These are phyloP conservation scores for Kodamaea leandrae DNA, from an alignment of 805 yeast genomes.

Conservation along the genomic window DNA sequence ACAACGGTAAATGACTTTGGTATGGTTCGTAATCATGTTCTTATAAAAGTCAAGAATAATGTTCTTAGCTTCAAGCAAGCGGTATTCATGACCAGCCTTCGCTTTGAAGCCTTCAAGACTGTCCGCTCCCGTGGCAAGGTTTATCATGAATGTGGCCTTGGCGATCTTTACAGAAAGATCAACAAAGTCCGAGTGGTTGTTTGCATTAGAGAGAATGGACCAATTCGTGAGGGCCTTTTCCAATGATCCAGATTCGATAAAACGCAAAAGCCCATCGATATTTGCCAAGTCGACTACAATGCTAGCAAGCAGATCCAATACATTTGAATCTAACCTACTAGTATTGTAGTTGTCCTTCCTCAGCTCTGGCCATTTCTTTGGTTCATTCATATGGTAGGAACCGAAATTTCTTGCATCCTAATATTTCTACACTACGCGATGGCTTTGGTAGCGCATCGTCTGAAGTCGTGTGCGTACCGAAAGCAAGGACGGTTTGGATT, in stretches of 20 bases:
- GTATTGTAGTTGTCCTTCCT: neutral
- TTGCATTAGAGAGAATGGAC: conserved; percentile 42
- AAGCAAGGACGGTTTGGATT: no score
- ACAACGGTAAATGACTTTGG: conserved; percentile 66
- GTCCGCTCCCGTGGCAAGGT: conserved; percentile 18
- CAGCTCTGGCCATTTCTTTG: conserved; percentile 2
- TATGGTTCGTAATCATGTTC: conserved; percentile 52
- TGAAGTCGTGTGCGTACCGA: no score
- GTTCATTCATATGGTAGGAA: conserved; percentile 1
- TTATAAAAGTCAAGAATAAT: conserved; percentile 41
- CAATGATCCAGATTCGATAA: conserved; percentile 5
- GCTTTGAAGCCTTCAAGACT: conserved; percentile 5
- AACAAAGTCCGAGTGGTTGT: conserved; percentile 53
- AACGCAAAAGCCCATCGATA: conserved; percentile 1
- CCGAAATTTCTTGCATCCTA: neutral
- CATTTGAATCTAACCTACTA: neutral
- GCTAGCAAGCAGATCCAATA: conserved; percentile 2
- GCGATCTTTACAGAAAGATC: conserved; percentile 42
- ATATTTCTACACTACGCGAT: neutral
- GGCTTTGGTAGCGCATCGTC: conserved; percentile 4
- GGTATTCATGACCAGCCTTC: conserved; percentile 5
- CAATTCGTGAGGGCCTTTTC: conserved; percentile 31
- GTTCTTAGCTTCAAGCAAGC: conserved; percentile 18
- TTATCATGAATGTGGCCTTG: conserved; percentile 22
- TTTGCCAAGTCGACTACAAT: conserved; percentile 2